Evolutionary conservation across 768 basidiomycete genomes (phyloP), one percentile per base, ranked within the genome.

Genomic region (Panellus pusillus): DNA sequence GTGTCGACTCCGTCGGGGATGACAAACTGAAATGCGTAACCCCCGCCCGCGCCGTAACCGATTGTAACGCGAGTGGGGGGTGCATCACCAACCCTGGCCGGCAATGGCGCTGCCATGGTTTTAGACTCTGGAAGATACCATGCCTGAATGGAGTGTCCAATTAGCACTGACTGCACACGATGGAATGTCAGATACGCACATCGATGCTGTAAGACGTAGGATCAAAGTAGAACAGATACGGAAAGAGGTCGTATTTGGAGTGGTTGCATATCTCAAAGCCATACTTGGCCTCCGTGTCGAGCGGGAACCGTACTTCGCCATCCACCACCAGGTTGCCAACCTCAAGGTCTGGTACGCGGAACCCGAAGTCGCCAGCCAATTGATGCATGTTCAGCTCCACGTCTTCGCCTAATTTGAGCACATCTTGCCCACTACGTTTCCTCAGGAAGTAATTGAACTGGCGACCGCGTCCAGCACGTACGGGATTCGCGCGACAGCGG

Each of bases 1-100:
- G 65, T 63, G 15, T 68, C 64, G 14, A 62, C 58, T 15, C 64
- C 64, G 12, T 66, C 65, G 6, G 66, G 63, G 5, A 74, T 58
- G 2, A 69, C 63, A 50, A 77, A 73, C 49, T 50, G 46, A 44
- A 60, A 55, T 17, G 58, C 58, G 31, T 54, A 58, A 18, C 52
- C 57, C 6, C 57, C 52, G 0, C 28, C 24, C 4, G 57, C 28
- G 44, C 57, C 57, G 32, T 54, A 58, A 4, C 57, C 57, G 6
- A 58, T 40, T 9, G 57, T 58, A 15, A 58, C 24, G 4, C 52
- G 47, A 11, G 48, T 43, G 6, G 57, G 57, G 9, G 54, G 57
- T 9, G 50, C 48, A 2, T 37, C 17, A 13, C 37, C 28, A 9
- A 18, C 29, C 20, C 36, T 47, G 18, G 48, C 46, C 7, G 35